Evolutionary conservation across 345 rosid species (phyloP).

Genomic region (Erucastrum elatum): DNA sequence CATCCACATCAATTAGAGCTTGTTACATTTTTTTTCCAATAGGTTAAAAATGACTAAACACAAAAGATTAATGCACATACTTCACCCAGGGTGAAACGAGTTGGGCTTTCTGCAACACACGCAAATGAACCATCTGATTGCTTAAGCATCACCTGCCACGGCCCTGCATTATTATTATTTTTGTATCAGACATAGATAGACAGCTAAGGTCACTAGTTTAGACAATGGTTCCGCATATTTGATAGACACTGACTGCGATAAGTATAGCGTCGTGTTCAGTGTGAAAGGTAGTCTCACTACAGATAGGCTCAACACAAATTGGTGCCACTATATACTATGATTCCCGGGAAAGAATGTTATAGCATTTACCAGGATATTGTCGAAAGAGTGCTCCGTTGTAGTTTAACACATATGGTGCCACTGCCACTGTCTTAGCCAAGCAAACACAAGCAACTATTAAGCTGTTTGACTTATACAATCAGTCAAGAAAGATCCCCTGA

Average conservation of each 20-base stretch:
- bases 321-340: neutral
- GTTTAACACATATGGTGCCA: conserved; percentile 82
- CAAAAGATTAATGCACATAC: conserved; percentile 41
- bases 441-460: conserved; percentile 40
- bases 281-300: conserved; percentile 19
- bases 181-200: conserved; percentile 13
- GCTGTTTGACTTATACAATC: conserved; percentile 26
- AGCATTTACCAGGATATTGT: conserved; percentile 74
- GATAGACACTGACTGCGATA: neutral
- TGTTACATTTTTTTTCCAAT: conserved; percentile 9
- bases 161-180: conserved; percentile 54
- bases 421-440: conserved; percentile 77
- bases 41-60: conserved; percentile 5
- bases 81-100: conserved; percentile 90
- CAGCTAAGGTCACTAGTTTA: conserved; percentile 1
- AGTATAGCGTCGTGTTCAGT: neutral
- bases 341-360: conserved; percentile 1
- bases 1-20: conserved; percentile 24
- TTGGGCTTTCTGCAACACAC: conserved; percentile 79
- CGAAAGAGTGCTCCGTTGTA: conserved; percentile 93
- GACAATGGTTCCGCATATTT: conserved; percentile 7
- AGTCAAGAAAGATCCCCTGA: conserved; percentile 18
- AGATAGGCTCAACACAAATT: neutral
- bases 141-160: conserved; percentile 99
- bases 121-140: conserved; percentile 86